These are phyloP conservation scores for Bolboschoenus planiculmis DNA, from an alignment of 176 grass and related monocot genomes.

Conservation along the genomic window DNA sequence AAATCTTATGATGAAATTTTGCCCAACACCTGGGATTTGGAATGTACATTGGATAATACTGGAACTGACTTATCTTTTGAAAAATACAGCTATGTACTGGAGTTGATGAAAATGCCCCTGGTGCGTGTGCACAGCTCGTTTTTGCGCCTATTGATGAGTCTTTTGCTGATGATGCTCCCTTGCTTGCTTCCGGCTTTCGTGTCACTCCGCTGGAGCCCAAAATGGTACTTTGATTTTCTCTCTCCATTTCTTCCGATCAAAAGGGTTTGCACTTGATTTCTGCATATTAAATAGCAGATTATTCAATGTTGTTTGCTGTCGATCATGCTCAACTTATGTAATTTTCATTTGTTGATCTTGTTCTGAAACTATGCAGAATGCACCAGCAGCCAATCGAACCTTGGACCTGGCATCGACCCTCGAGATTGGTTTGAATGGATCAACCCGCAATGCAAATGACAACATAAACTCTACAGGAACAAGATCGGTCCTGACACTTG, in stretches of 20 bases:
- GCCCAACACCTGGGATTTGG: not conserved
- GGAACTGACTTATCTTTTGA: not conserved
- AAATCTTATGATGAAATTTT: not conserved
- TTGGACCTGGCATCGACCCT: slow-evolving; percentile 91
- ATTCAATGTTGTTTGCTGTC: not conserved
- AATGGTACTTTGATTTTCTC: slow-evolving; percentile 36
- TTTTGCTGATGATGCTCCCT: slow-evolving; percentile 84
- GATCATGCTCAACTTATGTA: not conserved
- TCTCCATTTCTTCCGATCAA: not conserved
- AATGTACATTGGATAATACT: not conserved
- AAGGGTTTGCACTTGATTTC: not conserved
- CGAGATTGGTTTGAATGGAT: slow-evolving; percentile 68
- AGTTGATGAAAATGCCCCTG: slow-evolving; percentile 75
- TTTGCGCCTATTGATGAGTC: slow-evolving; percentile 99
- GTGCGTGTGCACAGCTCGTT: slow-evolving; percentile 86
- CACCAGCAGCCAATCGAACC: slow-evolving; percentile 55
- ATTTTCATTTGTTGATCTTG: not conserved
- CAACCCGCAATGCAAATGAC: slow-evolving; percentile 54
- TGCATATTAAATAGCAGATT: not conserved
- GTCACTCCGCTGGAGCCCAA: slow-evolving; percentile 85
- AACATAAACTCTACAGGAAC: slow-evolving; percentile 36
- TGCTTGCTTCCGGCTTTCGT: slow-evolving; percentile 84
- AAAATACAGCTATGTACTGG: slow-evolving; percentile 75
- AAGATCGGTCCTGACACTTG: slow-evolving; percentile 88
- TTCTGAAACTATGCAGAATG: slow-evolving; percentile 36